Base-by-base conservation (phyloP, 805 yeast species). In the Sugiyamaella valdiviana region DNA sequence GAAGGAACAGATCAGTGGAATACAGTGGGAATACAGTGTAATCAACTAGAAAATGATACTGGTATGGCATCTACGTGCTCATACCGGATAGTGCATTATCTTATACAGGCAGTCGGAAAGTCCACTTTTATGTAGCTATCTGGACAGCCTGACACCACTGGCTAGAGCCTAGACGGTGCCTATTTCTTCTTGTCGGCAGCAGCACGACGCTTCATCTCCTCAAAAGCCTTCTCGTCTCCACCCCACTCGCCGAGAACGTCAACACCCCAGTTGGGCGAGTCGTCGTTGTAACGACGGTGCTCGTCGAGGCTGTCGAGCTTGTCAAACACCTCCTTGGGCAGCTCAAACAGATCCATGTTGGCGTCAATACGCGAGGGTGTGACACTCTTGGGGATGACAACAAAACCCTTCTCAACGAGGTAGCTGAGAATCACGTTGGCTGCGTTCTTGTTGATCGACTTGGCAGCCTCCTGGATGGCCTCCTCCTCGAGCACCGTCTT, bases 351-450 rank as follows among this genome's bases (percentile, higher is more conserved):
- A 36, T 69, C 57, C 66, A 84, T 72, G 70, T 85, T 84, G 54
- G 73, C 74, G 43, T 70, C 51, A 56, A 85, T 69, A 68, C 93
- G 76, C 49, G 73, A 78, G 59, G 76, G 75, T 61, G 80, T 75
- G 60, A 81, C 79, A 6, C 88, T 80, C 68, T 85, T 85, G 64
- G 93, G 93, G 68, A 85, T 84, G 50, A 84, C 78, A 41, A 84
- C 82, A 52, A 84, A 60, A 44, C 77, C 77, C 68, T 86, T 76
- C 67, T 84, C 89, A 24, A 88, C 79, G 40, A 88, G 82, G 91
- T 90, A 85, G 71, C 88, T 78, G 53, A 85, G 68, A 52, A 85
- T 68, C 14, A 85, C 79, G 66, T 83, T 82, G 29, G 87, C 81
- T 17, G 85, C 63, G 23, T 80, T 63, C 55, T 74, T 81, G 16